A percentile compares a stretch with the other conserved stretches of the same genome.
Conservation (phyloP, 495 filamentous ascomycete species). For the Annulohypoxylon moriforme region DNA sequence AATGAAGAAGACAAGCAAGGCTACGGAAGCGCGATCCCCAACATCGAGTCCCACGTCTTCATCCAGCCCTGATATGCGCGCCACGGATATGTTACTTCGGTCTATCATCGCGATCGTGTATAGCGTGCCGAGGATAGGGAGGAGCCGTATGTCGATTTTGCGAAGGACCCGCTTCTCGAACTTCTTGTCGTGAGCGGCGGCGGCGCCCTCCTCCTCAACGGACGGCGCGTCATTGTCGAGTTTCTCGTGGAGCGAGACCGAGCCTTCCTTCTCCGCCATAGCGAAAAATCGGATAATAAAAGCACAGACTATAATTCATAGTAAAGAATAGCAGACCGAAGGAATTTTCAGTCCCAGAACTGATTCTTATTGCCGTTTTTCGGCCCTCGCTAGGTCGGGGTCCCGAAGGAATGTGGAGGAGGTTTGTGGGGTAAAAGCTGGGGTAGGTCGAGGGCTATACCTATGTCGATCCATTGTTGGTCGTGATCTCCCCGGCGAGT, state of each 20-base stretch:
- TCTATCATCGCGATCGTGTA: slow-evolving; percentile 48
- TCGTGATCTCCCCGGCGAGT: slow-evolving; percentile 6
- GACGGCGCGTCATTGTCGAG: slow-evolving; percentile 13
- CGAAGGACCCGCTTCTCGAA: slow-evolving; percentile 56
- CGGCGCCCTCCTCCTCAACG: neutral
- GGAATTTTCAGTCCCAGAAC: neutral
- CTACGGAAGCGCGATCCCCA: slow-evolving; percentile 46
- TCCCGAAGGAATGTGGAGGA: slow-evolving; percentile 15
- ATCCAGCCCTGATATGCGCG: slow-evolving; percentile 63
- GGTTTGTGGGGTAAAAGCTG: slow-evolving; percentile 21
- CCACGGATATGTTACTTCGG: slow-evolving; percentile 55
- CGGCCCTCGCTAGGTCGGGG: slow-evolving; percentile 2
- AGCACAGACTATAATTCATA: neutral
- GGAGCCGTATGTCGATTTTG: slow-evolving; percentile 71
- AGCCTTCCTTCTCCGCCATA: slow-evolving; percentile 35
- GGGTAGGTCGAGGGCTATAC: slow-evolving; percentile 7
- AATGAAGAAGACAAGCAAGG: slow-evolving; percentile 65
- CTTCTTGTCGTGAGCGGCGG: slow-evolving; percentile 16
- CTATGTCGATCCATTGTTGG: neutral
- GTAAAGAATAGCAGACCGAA: neutral
- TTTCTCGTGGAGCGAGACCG: slow-evolving; percentile 39
- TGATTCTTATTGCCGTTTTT: slow-evolving; percentile 13
- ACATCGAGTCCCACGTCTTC: slow-evolving; percentile 37
- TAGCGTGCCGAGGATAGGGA: slow-evolving; percentile 64
- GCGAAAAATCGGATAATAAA: neutral